Evolutionary conservation across 192 early-diverging fungal genomes (phyloP).

Genomic region (Linnemannia elongata): DNA sequence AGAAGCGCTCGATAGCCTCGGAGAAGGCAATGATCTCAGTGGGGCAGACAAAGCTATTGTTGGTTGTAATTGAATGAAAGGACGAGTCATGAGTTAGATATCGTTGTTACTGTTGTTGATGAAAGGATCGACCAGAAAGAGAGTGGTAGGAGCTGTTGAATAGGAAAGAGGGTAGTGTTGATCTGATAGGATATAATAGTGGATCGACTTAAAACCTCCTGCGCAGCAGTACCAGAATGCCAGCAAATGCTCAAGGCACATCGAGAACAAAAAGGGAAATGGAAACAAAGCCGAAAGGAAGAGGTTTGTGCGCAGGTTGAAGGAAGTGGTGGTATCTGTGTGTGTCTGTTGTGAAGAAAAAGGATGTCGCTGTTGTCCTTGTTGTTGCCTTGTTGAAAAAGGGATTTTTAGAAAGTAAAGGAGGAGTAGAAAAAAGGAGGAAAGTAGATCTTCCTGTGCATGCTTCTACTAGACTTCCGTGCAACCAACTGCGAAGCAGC

Average conservation of each 20-base stretch:
- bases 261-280: too few relatives aligned
- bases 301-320: neutral
- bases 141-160: neutral
- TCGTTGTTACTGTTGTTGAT: neutral
- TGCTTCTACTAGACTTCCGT: neutral
- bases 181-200: neutral
- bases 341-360: neutral
- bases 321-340: neutral
- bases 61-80: neutral
- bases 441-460: neutral
- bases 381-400: neutral
- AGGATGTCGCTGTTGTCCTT: neutral
- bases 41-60: constrained; percentile 82
- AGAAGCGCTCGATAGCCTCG: constrained; percentile 88
- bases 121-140: neutral
- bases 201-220: too few relatives aligned
- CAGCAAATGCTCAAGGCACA: too few relatives aligned
- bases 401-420: neutral
- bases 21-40: constrained; percentile 95
- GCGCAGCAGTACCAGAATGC: too few relatives aligned
- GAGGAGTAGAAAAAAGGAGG: neutral
- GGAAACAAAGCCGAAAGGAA: neutral
- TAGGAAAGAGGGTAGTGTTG: too few relatives aligned
- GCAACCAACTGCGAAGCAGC: neutral
- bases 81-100: neutral